A percentile compares a stretch with the other conserved stretches of the same genome.
These are phyloP conservation scores for Nakaseomyces glabratus DNA, from an alignment of 1,139 yeast genomes.

Conservation along the genomic window DNA sequence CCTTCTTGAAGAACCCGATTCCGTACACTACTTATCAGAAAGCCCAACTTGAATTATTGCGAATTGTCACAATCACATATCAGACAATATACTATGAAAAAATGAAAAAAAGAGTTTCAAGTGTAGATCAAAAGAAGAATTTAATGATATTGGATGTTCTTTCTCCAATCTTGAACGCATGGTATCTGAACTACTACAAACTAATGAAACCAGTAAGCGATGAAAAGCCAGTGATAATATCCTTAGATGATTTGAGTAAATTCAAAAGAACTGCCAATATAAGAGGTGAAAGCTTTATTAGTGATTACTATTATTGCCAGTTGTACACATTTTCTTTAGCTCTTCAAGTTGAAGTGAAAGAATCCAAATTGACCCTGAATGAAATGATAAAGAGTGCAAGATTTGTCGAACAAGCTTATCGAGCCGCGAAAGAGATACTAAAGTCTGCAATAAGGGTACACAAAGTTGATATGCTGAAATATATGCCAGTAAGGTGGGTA, in stretches of 20 bases:
- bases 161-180: conserved; percentile 66
- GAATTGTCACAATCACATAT: conserved; percentile 74
- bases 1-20: conserved; percentile 6
- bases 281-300: conserved; percentile 62
- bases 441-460: conserved; percentile 66
- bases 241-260: conserved; percentile 18
- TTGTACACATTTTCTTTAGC: conserved; percentile 79
- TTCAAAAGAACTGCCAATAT: conserved; percentile 36
- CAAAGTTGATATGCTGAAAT: conserved; percentile 51
- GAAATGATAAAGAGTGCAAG: conserved; percentile 68
- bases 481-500: conserved; percentile 88
- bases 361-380: conserved; percentile 43
- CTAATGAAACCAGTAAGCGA: conserved; percentile 41
- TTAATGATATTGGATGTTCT: conserved; percentile 63
- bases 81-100: conserved; percentile 68
- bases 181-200: conserved; percentile 59
- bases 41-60: conserved; percentile 71
- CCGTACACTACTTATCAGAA: conserved; percentile 54
- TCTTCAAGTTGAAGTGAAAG: conserved; percentile 40
- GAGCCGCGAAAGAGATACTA: conserved; percentile 74
- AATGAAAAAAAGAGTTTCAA: conserved; percentile 34
- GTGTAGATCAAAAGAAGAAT: conserved; percentile 50
- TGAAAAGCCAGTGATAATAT: conserved; percentile 7
- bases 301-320: conserved; percentile 78
- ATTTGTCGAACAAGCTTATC: conserved; percentile 73